Evolutionary conservation across 768 basidiomycete species (phyloP), one percentile per base, ranked within the genome.

Genomic region (Boletus rex-veris): DNA sequence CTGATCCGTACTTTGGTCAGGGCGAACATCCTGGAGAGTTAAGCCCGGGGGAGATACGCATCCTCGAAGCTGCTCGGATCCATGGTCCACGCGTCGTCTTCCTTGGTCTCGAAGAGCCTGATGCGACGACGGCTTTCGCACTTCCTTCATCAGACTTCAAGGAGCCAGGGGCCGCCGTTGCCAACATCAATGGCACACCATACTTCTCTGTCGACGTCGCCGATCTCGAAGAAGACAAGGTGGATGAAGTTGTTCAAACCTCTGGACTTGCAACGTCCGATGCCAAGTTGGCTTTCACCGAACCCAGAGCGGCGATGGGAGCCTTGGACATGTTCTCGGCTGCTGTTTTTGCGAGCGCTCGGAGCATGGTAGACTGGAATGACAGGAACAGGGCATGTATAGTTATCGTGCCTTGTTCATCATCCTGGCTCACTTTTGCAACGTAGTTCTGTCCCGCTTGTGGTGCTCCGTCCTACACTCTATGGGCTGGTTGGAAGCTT

Each of bases 401-500:
- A 2, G 18, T 0, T 3, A 36, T 39, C 41, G 18, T 24, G 3
- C 50, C 37, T 41, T 40, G 41, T 4, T 4, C 18, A 35, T 44
- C 42, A 5, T 30, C 21, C 53, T 0, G n/a, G 19, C 52, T 54
- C 36, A 53, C 36, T 45, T 18, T 3, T 21, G 38, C 18, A 45
- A 15, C n/a, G 5, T 56, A 94, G 92, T 95, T 91, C 68, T 98
- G 96, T 65, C 80, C 95, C 0, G 85, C 82, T 0, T 98, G 96
- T 67, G 93, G 94, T 4, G 81, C 85, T 0, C 79, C 80, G 3
- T 81, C 85, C 0, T 90, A 91, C 63, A 89, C 92, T 0, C 76
- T 91, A 60, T 98, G 96, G 96, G 93, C 84, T 4, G 96, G 96
- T 0, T 99, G 94, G 95, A 99, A 99, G 71, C 73, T 94, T 2